phyloP scores from a whole-genome alignment of 768 basidiomycete genomes.

The Russula sp. region DNA sequence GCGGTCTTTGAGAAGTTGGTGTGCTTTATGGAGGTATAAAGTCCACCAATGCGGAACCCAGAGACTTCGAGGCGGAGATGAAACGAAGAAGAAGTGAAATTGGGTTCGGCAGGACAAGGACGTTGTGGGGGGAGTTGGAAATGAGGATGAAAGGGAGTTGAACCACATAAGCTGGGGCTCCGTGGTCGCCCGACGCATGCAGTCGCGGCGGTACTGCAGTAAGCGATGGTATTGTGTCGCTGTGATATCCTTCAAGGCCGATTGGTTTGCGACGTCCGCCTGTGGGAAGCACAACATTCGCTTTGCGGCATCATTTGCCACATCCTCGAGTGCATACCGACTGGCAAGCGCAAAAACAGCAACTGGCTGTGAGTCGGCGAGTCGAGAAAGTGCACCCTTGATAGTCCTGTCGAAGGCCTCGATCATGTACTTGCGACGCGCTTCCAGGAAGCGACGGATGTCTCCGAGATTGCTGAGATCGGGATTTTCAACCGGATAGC shows the following conservation, averaged over 20 bases:
- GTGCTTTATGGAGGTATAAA: conserved; percentile 11
- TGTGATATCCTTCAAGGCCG: conserved; percentile 11
- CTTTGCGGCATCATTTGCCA: conserved; percentile 18
- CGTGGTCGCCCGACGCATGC: conserved; percentile 8
- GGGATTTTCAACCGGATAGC: conserved; percentile 17
- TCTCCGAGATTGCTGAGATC: conserved; percentile 11
- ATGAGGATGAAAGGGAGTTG: conserved; percentile 10
- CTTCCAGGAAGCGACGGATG: conserved; percentile 14
- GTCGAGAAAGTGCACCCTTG: conserved; percentile 10
- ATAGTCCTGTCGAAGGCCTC: conserved; percentile 12
- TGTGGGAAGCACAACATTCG: conserved; percentile 3
- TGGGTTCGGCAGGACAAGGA: conserved; percentile 12
- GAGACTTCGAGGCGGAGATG: conserved; percentile 12
- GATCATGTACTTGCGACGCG: conserved; percentile 18
- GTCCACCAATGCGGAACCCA: conserved; percentile 21
- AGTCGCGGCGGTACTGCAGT: conserved; percentile 13
- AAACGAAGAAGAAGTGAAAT: conserved; percentile 17
- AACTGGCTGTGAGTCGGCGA: conserved; percentile 6
- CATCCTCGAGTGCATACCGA: conserved; percentile 14
- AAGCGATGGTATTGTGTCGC: conserved; percentile 13
- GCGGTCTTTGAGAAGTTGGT: conserved; percentile 9
- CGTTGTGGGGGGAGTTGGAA: conserved; percentile 6
- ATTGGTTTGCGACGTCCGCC: background rate
- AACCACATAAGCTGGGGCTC: conserved; percentile 15
- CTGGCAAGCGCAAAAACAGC: conserved; percentile 18